These are phyloP conservation scores for Linum trigynum DNA, from an alignment of 345 rosid species.

Conservation along the genomic window DNA sequence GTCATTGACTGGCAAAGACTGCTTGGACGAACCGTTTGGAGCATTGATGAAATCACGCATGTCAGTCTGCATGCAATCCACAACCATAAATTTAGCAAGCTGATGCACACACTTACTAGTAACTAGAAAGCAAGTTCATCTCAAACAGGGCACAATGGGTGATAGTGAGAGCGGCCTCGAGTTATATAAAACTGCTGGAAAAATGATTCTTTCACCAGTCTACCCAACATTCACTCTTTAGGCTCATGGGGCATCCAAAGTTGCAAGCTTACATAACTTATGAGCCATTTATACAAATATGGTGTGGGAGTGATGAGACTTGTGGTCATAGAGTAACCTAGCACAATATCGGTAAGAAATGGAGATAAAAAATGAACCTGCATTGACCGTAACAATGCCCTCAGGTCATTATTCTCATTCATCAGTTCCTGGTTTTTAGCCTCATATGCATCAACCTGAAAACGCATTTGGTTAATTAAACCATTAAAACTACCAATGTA, in stretches of 20 bases:
- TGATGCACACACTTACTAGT: background rate
- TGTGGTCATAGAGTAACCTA: background rate
- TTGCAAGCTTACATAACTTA: background rate
- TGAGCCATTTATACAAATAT: background rate
- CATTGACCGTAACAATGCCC: slow-evolving; percentile 81
- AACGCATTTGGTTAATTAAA: slow-evolving; percentile 10
- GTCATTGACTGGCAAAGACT: slow-evolving; percentile 52
- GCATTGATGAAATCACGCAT: slow-evolving; percentile 90
- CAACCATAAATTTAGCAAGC: background rate
- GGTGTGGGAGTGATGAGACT: background rate
- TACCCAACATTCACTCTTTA: background rate
- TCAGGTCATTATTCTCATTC: slow-evolving; percentile 79
- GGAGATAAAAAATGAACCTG: slow-evolving; percentile 40
- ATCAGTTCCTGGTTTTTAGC: slow-evolving; percentile 83
- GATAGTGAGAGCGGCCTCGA: background rate
- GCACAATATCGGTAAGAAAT: background rate
- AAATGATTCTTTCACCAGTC: background rate
- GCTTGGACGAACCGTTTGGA: slow-evolving; percentile 69
- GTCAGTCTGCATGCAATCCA: slow-evolving; percentile 45
- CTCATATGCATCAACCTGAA: slow-evolving; percentile 92
- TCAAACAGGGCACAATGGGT: no score
- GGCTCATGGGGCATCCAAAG: slow-evolving; percentile 1
- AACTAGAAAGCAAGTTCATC: no score
- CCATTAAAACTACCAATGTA: background rate
- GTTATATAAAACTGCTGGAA: no score